These are phyloP conservation scores for Diversispora epigaea DNA, from an alignment of 192 early-diverging fungal genomes.

Conservation along the genomic window DNA sequence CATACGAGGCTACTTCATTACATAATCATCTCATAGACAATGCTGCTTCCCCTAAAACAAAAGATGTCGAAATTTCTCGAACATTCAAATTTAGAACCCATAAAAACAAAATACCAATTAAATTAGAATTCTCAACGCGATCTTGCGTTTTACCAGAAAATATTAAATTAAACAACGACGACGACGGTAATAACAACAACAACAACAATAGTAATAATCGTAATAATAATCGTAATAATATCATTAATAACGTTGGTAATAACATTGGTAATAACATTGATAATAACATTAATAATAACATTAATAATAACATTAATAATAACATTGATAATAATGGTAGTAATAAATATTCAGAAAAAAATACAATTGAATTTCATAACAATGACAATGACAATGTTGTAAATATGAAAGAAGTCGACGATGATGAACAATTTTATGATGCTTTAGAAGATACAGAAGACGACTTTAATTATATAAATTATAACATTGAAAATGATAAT, in stretches of 20 bases:
- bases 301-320: background rate
- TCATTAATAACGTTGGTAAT: background rate
- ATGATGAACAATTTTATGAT: slow-evolving; percentile 16
- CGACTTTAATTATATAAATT: background rate
- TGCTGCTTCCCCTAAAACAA: background rate
- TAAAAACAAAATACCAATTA: background rate
- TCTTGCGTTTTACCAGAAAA: background rate
- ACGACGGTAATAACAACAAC: too few species aligned
- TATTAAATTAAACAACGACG: background rate
- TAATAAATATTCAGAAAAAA: too few species aligned
- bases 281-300: background rate
- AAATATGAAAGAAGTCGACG: background rate
- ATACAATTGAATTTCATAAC: background rate
- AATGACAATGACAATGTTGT: background rate
- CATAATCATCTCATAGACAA: slow-evolving; percentile 9
- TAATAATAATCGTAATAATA: too few species aligned
- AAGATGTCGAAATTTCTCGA: background rate
- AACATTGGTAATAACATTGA: too few species aligned
- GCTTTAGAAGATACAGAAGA: background rate
- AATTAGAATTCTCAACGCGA: background rate
- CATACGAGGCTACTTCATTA: background rate
- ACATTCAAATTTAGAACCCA: background rate
- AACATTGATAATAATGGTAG: too few species aligned
- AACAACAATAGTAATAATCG: background rate
- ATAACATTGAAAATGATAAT: background rate